phyloP scores from a whole-genome alignment of 495 filamentous ascomycete genomes.

The Staphylotrichum tortipilum region DNA sequence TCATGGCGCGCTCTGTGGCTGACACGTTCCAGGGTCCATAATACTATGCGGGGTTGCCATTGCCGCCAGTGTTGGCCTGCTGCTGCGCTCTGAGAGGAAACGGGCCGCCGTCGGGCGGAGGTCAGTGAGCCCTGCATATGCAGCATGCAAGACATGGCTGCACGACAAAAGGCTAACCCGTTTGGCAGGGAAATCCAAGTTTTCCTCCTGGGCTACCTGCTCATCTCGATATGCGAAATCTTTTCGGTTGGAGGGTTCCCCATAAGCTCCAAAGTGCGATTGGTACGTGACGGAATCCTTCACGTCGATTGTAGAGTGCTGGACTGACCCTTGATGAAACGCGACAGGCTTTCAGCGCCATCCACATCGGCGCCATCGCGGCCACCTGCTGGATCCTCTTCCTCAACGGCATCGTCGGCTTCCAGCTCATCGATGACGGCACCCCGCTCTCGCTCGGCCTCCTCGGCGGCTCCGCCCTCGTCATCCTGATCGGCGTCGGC shows the following conservation, averaged over 20 bases:
- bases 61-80: constrained; percentile 49
- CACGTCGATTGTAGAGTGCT: too few relatives aligned
- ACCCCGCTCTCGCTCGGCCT: constrained; percentile 75
- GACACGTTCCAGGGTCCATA: constrained; percentile 67
- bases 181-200: constrained; percentile 82
- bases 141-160: too few relatives aligned
- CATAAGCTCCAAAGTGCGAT: constrained; percentile 54
- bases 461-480: constrained; percentile 55
- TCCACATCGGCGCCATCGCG: constrained; percentile 82
- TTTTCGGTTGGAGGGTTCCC: constrained; percentile 90
- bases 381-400: constrained; percentile 87
- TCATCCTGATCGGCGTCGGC: constrained; percentile 80
- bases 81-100: constrained; percentile 83
- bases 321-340: too few relatives aligned
- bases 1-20: constrained; percentile 6
- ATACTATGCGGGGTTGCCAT: constrained; percentile 73
- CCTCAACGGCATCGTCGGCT: constrained; percentile 87
- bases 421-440: constrained; percentile 88
- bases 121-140: constrained; percentile 37
- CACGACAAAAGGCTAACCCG: constrained; percentile 16
- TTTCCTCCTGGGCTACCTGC: constrained; percentile 77
- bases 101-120: constrained; percentile 89
- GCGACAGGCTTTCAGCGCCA: constrained; percentile 85
- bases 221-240: constrained; percentile 91
- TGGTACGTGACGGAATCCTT: too few relatives aligned